A percentile compares a stretch with the other conserved stretches of the same genome.
phyloP scores from a whole-genome alignment of 164 flowering plant genomes.

The Dillenia suffruticosa region DNA sequence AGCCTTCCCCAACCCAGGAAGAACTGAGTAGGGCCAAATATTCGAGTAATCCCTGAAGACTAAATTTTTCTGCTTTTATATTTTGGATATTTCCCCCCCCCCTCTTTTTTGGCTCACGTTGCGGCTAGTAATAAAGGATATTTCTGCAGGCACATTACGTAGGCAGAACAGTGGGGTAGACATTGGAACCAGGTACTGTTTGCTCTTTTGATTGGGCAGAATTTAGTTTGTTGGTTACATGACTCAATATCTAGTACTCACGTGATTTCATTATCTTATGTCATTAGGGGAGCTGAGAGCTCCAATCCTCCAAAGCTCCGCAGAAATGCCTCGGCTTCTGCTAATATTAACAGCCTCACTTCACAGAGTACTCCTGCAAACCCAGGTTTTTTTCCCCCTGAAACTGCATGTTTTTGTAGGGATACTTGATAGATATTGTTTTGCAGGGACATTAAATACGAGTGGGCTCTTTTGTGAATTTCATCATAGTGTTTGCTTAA shows the following conservation, averaged over 20 bases:
- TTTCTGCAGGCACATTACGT: conserved; percentile 54
- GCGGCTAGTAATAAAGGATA: background rate
- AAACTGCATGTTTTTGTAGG: too few relatives aligned
- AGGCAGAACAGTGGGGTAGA: conserved; percentile 87
- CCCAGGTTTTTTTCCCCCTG: conserved; percentile 40
- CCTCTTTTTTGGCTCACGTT: too few relatives aligned
- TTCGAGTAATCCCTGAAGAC: too few relatives aligned
- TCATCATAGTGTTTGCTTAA: too few relatives aligned
- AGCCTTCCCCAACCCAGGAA: background rate
- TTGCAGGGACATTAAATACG: too few relatives aligned
- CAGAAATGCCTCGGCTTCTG: conserved; percentile 75
- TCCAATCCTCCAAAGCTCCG: conserved; percentile 52
- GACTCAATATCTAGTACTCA: background rate
- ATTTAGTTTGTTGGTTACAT: background rate
- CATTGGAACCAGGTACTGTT: conserved; percentile 49
- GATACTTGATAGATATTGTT: too few relatives aligned
- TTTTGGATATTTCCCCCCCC: too few relatives aligned
- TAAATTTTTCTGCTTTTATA: too few relatives aligned
- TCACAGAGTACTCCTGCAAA: conserved; percentile 35
- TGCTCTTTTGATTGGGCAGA: conserved; percentile 2
- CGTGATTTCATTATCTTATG: background rate
- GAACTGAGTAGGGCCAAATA: too few relatives aligned
- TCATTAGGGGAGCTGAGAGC: conserved; percentile 48
- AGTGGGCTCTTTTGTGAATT: too few relatives aligned
- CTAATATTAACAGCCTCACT: conserved; percentile 46